Evolutionary conservation across 768 basidiomycete genomes (phyloP), one percentile per base, ranked within the genome.

Genomic region (Ephemerocybe angulata): DNA sequence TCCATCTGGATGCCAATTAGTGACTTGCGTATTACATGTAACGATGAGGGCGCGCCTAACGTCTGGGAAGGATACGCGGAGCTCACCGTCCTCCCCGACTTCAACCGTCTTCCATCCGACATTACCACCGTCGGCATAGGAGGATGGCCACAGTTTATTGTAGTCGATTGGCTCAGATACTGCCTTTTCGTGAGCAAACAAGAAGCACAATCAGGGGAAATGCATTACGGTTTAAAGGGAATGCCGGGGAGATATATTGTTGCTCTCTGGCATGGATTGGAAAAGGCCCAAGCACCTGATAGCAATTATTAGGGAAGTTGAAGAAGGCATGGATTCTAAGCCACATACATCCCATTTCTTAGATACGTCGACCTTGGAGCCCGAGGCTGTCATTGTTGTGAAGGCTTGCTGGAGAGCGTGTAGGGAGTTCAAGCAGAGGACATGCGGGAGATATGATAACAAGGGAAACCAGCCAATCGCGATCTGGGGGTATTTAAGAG

Each of bases 241-340:
- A 90, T 10, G 86, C 79, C 3, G 91, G 90, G 1, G 87, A 87
- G n/a, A 93, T 67, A 62, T 82, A 86, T 52, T 92, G 85, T 47
- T 93, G 91, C 59, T 93, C 91, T 62, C 90, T 77, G 11, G 90
- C 90, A 55, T 90, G 88, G 29, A 88, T 80, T 2, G 90, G 90
- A 66, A 93, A 93, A 0, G 90, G 91, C 0, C 90, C 91, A 12
- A 93, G 79, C 11, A 89, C 81, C 87, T 89, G 22, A 37, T n/a
- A 33, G 48, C 38, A 46, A 35, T n/a, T 49, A 13, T 24, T 35
- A 38, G 47, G 24, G 51, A 13, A 29, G 35, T 30, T 27, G 33
- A 48, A 21, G 31, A 13, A 21, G n/a, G n/a, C n/a, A 35, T 35
- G 17, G 33, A 35, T 17, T 17, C 8, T 17, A 30, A 63, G 72